Percentiles rank a stretch among this genome's conserved stretches.
Evolutionary conservation across 495 filamentous ascomycete species (phyloP).

Genomic region (Penicillium paradoxum): DNA sequence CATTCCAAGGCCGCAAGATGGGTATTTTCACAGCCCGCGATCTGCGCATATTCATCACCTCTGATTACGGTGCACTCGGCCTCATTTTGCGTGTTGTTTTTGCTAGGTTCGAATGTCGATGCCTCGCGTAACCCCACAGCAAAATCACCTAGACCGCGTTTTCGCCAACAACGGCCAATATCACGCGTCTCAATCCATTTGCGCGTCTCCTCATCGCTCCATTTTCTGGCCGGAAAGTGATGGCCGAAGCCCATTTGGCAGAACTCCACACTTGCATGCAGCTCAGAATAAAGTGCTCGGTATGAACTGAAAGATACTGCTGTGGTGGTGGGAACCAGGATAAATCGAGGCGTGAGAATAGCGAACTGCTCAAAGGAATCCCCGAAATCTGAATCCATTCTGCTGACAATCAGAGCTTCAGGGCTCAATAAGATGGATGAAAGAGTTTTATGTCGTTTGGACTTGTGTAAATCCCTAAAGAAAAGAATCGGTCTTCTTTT

Average conservation of each 20-base stretch:
- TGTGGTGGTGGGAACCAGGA: slow-evolving; percentile 21
- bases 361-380: slow-evolving; percentile 5
- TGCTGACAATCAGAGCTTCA: not conserved
- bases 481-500: not conserved
- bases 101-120: not conserved
- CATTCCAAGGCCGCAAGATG: slow-evolving; percentile 12
- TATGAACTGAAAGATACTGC: slow-evolving; percentile 15
- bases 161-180: slow-evolving; percentile 19
- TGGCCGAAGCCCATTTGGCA: slow-evolving; percentile 23
- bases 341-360: slow-evolving; percentile 16
- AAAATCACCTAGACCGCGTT: slow-evolving; percentile 18
- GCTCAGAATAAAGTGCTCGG: slow-evolving; percentile 14
- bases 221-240: slow-evolving; percentile 13
- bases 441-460: not conserved
- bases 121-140: slow-evolving; percentile 15
- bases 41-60: not conserved
- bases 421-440: too few relatives aligned
- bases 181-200: slow-evolving; percentile 19
- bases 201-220: slow-evolving; percentile 22
- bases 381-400: not conserved
- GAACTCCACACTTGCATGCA: slow-evolving; percentile 19
- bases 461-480: too few relatives aligned
- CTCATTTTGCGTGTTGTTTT: not conserved
- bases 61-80: not conserved
- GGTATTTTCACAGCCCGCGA: not conserved